These are phyloP conservation scores for Mycena sp. DNA, from an alignment of 1,284 basidiomycete genomes.

Conservation along the genomic window DNA sequence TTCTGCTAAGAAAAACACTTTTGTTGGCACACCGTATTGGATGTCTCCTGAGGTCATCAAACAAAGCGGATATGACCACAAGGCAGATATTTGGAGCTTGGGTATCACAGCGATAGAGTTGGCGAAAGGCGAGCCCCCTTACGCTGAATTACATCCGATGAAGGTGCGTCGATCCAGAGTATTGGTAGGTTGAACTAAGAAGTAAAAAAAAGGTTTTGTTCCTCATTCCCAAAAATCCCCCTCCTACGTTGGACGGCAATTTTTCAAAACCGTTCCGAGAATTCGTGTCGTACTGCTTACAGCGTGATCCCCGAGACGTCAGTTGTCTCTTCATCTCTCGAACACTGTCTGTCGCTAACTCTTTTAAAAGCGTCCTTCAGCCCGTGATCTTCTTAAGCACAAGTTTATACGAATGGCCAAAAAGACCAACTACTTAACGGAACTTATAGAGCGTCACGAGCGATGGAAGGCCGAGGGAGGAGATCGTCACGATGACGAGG, in stretches of 20 bases:
- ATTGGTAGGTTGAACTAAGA: background rate
- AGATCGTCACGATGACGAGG: slow-evolving; percentile 77
- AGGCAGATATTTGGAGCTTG: slow-evolving; percentile 97
- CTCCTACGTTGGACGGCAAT: slow-evolving; percentile 87
- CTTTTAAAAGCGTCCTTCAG: slow-evolving; percentile 80
- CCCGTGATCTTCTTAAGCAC: slow-evolving; percentile 95
- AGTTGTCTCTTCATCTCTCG: slow-evolving; percentile 39
- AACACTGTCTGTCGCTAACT: slow-evolving; percentile 12
- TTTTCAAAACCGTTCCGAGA: slow-evolving; percentile 95
- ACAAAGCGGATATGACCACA: slow-evolving; percentile 98
- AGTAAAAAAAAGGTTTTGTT: slow-evolving; percentile 85
- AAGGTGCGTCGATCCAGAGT: slow-evolving; percentile 69
- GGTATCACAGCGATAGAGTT: slow-evolving; percentile 98
- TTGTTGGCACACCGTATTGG: slow-evolving; percentile 98
- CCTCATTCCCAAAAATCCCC: slow-evolving; percentile 97
- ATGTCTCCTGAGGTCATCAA: slow-evolving; percentile 99
- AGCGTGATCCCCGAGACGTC: slow-evolving; percentile 93
- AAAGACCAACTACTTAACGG: slow-evolving; percentile 93
- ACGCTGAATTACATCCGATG: slow-evolving; percentile 98
- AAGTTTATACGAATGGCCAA: slow-evolving; percentile 95
- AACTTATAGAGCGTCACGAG: slow-evolving; percentile 94
- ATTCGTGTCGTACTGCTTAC: slow-evolving; percentile 92
- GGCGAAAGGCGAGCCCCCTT: slow-evolving; percentile 97
- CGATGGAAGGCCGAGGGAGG: slow-evolving; percentile 95
- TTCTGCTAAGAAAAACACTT: slow-evolving; percentile 99